Evolutionary conservation across 2,329 filamentous ascomycete genomes (phyloP).

Genomic region (Chaetomium sp.): DNA sequence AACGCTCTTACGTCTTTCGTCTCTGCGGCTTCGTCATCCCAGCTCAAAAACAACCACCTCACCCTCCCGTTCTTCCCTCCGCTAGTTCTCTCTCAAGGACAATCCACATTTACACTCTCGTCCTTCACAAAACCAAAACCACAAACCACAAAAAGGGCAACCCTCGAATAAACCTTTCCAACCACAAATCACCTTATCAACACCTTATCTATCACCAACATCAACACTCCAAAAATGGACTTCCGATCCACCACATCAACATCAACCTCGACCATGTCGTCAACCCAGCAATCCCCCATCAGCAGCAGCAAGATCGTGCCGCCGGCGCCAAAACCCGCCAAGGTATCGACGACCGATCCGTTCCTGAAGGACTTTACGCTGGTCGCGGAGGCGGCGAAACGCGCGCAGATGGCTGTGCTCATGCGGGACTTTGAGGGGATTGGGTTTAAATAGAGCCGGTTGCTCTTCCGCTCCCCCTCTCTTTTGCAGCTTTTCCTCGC

Average conservation of each 20-base stretch:
- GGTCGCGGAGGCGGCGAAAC: conserved; percentile 85
- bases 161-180: too few relatives aligned
- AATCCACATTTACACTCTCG: not conserved
- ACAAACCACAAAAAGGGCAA: too few relatives aligned
- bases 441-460: conserved; percentile 42
- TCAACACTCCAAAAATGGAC: conserved; percentile 25
- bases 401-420: conserved; percentile 83
- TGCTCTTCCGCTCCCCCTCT: not conserved
- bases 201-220: not conserved
- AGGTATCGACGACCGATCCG: conserved; percentile 40
- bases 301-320: conserved; percentile 25
- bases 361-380: conserved; percentile 79
- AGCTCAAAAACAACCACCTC: too few relatives aligned
- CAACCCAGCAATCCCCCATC: conserved; percentile 24
- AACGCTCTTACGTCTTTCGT: not conserved
- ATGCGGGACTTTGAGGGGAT: conserved; percentile 79
- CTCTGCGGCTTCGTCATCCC: conserved; percentile 3
- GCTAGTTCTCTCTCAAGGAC: not conserved
- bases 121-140: not conserved
- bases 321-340: conserved; percentile 26
- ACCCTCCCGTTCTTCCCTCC: not conserved
- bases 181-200: too few relatives aligned
- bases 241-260: conserved; percentile 26
- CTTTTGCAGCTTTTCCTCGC: too few relatives aligned
- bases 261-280: conserved; percentile 24